Evolutionary conservation across 2,329 filamentous ascomycete species (phyloP), one percentile per base, ranked within the genome.

Genomic region (Clarireedia hainanense): DNA sequence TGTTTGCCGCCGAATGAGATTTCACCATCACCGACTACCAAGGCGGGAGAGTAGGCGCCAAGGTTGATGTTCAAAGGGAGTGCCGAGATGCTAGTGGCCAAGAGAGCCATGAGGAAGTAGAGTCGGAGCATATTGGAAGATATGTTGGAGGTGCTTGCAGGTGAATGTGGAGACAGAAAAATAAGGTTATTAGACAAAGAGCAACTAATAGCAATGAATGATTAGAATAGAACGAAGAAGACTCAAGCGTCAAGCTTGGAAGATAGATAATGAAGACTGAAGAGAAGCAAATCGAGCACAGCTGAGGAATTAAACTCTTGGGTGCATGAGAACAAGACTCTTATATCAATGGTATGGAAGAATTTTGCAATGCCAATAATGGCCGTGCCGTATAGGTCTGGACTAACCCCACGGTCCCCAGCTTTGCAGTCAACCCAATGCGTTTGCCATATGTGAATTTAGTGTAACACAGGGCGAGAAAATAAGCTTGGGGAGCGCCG

Each of bases 11-110:
- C 47, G 39, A 55, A 55, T 42, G 52, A 55, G 17, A 55, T 55
- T 55, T 55, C 47, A 55, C 52, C 47, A 55, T 55, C 47, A 55
- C 52, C 47, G 52, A 55, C 52, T 55, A 55, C 52, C 47, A 55
- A 43, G 37, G 52, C 52, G 20, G 47, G 52, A 12, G 52, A 55
- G 26, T 55, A 55, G 23, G 52, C 52, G 10, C 47, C 52, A 36
- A 55, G 52, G 6, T 55, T 55, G 36, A 55, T 55, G 46, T 55
- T 55, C 36, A 55, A 43, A 49, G 47, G 52, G 15, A 55, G 52
- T 40, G 52, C 47, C 36, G 46, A 55, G 36, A 55, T 55, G 23
- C 39, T 50, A 49, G 45, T 40, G 46, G 52, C 52, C n/a, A 55
- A 37, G 12, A 55, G 26, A 37, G 46, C 45, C 26, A 55, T 30